Conservation (phyloP, 441 rosid species). For the Jatropha multifida region DNA sequence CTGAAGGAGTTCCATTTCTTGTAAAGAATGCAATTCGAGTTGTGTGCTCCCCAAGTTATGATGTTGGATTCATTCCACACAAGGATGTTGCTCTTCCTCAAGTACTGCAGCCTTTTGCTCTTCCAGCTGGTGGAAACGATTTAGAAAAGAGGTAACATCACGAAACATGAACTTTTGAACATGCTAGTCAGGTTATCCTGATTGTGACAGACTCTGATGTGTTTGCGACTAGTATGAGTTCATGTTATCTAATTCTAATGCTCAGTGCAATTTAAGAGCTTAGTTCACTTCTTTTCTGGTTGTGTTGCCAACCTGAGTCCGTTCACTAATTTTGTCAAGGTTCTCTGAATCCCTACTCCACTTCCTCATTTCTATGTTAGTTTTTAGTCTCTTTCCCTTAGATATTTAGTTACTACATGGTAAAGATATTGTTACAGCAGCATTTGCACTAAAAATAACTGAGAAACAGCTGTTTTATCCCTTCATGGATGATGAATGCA, state of each 20-base stretch:
- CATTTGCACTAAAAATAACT: neutral
- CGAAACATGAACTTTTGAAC: neutral
- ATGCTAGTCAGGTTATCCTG: neutral
- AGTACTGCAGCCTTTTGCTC: conserved; percentile 91
- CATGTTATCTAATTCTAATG: neutral
- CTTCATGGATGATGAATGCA: conserved; percentile 2
- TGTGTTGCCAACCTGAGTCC: neutral
- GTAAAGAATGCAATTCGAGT: conserved; percentile 88
- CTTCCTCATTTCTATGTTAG: neutral
- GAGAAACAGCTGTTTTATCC: neutral
- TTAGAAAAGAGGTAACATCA: conserved; percentile 66
- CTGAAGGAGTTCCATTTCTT: conserved; percentile 73
- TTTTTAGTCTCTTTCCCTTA: neutral
- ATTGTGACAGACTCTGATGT: neutral
- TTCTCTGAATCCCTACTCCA: neutral
- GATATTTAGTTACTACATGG: neutral
- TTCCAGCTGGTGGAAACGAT: conserved; percentile 92
- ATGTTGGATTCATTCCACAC: conserved; percentile 91
- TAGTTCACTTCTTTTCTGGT: neutral
- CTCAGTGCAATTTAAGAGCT: neutral
- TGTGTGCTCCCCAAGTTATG: conserved; percentile 96
- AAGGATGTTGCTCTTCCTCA: conserved; percentile 97
- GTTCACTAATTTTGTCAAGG: neutral
- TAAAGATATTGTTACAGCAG: neutral
- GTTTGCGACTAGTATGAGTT: neutral